These are phyloP conservation scores for Ampelocalamus luodianensis DNA, from an alignment of 176 grass and related monocot species.

Conservation along the genomic window DNA sequence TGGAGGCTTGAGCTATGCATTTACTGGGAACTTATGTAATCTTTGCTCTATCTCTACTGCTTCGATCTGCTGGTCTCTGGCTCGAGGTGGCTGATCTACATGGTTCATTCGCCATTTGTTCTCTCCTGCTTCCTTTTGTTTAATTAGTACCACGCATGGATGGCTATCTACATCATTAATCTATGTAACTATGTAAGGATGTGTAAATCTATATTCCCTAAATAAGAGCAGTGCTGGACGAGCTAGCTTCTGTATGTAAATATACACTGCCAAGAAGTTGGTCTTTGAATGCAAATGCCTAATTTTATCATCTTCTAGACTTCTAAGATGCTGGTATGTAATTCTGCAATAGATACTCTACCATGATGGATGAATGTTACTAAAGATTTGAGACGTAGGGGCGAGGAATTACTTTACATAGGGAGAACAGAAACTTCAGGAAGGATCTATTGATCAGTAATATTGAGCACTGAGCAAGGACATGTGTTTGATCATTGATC, in stretches of 20 bases:
- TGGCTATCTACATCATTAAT: background rate
- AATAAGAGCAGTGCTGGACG: slow-evolving; percentile 31
- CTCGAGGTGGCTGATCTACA: slow-evolving; percentile 2
- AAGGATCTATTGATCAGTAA: background rate
- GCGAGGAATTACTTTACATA: background rate
- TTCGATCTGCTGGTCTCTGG: background rate
- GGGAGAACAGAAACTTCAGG: background rate
- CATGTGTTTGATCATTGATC: background rate
- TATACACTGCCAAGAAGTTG: background rate
- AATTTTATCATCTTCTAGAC: background rate
- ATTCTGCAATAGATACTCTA: background rate
- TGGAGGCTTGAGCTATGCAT: slow-evolving; percentile 2
- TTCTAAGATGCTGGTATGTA: slow-evolving; percentile 3
- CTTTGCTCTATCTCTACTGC: background rate
- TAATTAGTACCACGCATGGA: background rate
- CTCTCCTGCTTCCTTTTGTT: background rate
- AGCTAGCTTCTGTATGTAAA: background rate
- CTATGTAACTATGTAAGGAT: slow-evolving; percentile 10
- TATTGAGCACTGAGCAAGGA: background rate
- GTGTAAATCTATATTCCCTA: slow-evolving; percentile 17
- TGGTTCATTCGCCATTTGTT: slow-evolving; percentile 32
- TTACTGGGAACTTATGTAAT: background rate
- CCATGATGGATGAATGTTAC: background rate
- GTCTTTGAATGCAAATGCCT: background rate
- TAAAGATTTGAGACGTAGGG: background rate